Evolutionary conservation across 2,329 filamentous ascomycete species (phyloP).

Genomic region (Huntiella savannae): DNA sequence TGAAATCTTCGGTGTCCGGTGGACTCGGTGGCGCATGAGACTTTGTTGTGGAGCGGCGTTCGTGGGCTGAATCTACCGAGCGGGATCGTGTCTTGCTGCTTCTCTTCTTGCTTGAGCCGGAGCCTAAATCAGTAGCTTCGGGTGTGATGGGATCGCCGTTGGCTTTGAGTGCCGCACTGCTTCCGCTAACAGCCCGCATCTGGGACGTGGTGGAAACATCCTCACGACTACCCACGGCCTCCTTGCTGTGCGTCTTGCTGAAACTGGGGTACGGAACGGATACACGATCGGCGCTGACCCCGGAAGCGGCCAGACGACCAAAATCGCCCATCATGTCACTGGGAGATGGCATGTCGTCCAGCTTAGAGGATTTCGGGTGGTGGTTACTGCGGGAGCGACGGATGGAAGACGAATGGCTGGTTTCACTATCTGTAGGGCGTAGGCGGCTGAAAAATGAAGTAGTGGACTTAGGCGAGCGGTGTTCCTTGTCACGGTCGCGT

Average conservation of each 20-base stretch:
- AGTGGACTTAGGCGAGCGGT: slow-evolving; percentile 23
- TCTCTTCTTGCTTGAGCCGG: slow-evolving; percentile 8
- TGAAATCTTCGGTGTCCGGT: slow-evolving; percentile 42
- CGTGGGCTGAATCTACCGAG: slow-evolving; percentile 25
- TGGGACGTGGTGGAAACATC: slow-evolving; percentile 21
- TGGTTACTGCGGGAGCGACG: slow-evolving; percentile 14
- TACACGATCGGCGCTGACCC: slow-evolving; percentile 23
- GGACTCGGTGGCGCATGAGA: slow-evolving; percentile 38
- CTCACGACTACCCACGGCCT: slow-evolving; percentile 50
- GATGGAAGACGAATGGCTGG: slow-evolving; percentile 15
- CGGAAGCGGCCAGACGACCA: slow-evolving; percentile 2
- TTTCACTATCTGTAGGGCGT: slow-evolving; percentile 23
- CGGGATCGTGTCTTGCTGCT: slow-evolving; percentile 22
- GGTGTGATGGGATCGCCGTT: slow-evolving; percentile 39
- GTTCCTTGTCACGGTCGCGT: slow-evolving; percentile 19
- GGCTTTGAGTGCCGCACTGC: slow-evolving; percentile 5
- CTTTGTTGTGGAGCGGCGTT: slow-evolving; percentile 18
- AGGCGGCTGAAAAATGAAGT: slow-evolving; percentile 17
- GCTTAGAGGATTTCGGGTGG: slow-evolving; percentile 20
- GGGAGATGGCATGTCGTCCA: slow-evolving; percentile 7
- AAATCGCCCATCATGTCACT: slow-evolving; percentile 9
- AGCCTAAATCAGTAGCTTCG: slow-evolving; percentile 49
- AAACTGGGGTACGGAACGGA: slow-evolving; percentile 61
- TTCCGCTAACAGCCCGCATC: slow-evolving; percentile 15
- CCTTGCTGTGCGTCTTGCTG: slow-evolving; percentile 83